Conservation (phyloP, 495 filamentous ascomycete genomes). For the Annulohypoxylon stygium region DNA sequence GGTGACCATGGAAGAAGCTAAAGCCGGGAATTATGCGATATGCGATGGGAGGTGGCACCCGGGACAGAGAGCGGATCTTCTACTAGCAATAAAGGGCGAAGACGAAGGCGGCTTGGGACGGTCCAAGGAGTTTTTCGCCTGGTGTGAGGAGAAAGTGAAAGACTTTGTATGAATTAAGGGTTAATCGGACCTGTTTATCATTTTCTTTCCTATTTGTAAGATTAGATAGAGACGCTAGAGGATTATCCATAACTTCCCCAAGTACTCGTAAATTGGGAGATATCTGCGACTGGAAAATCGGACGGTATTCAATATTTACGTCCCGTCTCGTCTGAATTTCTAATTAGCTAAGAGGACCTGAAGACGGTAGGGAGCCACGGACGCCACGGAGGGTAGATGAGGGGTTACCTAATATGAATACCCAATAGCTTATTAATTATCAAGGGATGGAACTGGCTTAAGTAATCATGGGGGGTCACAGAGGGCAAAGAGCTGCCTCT, state of each 20-base stretch:
- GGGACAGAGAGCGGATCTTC: constrained; percentile 47
- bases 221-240: background rate
- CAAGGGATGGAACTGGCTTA: background rate
- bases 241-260: background rate
- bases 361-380: background rate
- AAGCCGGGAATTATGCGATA: constrained; percentile 50
- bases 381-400: background rate
- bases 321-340: background rate
- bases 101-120: constrained; percentile 54
- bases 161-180: constrained; percentile 19
- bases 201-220: background rate
- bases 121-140: constrained; percentile 53
- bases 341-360: background rate
- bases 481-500: background rate
- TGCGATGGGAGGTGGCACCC: constrained; percentile 56
- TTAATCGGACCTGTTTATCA: background rate
- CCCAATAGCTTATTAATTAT: background rate
- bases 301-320: background rate
- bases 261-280: too few species aligned
- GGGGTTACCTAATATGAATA: background rate
- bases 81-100: constrained; percentile 47
- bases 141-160: constrained; percentile 48
- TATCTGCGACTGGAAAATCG: background rate
- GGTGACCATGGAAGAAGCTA: constrained; percentile 48
- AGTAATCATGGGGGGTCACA: background rate